Evolutionary conservation across 2,329 filamentous ascomycete species (phyloP).

Genomic region (Botrytis squamosa): DNA sequence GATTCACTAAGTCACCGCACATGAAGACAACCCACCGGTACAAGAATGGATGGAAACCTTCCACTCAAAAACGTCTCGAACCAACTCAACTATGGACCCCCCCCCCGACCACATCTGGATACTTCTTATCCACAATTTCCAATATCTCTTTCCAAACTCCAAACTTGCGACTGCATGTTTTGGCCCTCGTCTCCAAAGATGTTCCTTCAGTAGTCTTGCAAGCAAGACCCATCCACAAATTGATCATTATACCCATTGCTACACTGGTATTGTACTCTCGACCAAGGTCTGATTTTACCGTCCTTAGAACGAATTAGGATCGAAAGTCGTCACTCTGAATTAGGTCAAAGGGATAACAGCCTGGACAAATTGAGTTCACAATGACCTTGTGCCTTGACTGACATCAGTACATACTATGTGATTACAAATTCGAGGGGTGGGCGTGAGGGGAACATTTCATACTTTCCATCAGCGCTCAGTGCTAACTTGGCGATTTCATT

Average conservation of each 20-base stretch:
- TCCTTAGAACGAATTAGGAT: conserved; percentile 22
- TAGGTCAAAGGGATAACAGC: conserved; percentile 9
- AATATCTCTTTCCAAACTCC: conserved; percentile 35
- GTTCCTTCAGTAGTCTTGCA: conserved; percentile 38
- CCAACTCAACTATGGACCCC: background rate
- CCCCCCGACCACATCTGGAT: conserved; percentile 17
- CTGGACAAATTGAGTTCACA: conserved; percentile 33
- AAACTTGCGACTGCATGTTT: conserved; percentile 33
- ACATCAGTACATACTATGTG: background rate
- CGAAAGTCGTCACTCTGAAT: background rate
- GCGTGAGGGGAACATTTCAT: background rate
- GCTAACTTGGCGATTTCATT: conserved; percentile 34
- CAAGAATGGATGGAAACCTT: background rate
- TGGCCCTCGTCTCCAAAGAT: conserved; percentile 30
- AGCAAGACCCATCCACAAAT: conserved; percentile 26
- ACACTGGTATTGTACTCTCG: conserved; percentile 29
- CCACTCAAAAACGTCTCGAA: background rate
- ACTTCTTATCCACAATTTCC: conserved; percentile 27
- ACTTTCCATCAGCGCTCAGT: conserved; percentile 27
- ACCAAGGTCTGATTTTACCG: conserved; percentile 33
- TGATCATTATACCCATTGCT: conserved; percentile 22
- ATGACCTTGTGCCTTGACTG: conserved; percentile 28
- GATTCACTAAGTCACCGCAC: background rate
- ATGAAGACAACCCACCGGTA: background rate
- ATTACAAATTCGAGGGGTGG: background rate